Evolutionary conservation across 495 filamentous ascomycete species (phyloP).

Genomic region (Filosporella fistucella): DNA sequence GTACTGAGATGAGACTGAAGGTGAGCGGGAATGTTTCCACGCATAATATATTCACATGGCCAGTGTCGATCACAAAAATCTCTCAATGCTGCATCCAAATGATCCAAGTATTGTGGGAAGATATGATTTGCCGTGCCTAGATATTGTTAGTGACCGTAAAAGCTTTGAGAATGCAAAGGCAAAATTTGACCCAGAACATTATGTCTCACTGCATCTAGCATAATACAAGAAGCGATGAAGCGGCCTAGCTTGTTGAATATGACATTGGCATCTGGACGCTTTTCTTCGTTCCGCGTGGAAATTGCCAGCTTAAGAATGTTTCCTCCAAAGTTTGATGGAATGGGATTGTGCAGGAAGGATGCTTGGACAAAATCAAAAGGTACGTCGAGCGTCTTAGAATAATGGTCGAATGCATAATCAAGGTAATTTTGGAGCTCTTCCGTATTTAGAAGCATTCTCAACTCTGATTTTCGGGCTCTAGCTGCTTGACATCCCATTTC

Average conservation of each 20-base stretch:
- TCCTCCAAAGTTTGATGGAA: slow-evolving; percentile 31
- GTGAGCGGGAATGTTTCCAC: background rate
- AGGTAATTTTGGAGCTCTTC: slow-evolving; percentile 33
- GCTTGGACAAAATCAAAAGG: slow-evolving; percentile 38
- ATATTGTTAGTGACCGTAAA: slow-evolving; percentile 1
- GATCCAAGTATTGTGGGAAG: background rate
- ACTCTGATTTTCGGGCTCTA: slow-evolving; percentile 13
- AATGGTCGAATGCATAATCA: slow-evolving; percentile 32
- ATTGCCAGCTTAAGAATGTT: slow-evolving; percentile 29
- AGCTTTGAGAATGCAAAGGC: background rate
- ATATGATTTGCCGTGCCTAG: background rate
- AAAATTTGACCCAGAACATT: slow-evolving; percentile 12
- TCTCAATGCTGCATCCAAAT: slow-evolving; percentile 15
- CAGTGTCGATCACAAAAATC: slow-evolving; percentile 21
- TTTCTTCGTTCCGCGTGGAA: slow-evolving; percentile 9
- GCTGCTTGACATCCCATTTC: slow-evolving; percentile 9
- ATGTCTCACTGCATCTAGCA: slow-evolving; percentile 21
- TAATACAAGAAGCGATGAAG: slow-evolving; percentile 31
- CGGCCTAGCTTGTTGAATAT: slow-evolving; percentile 26
- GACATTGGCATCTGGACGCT: background rate
- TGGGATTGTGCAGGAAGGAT: slow-evolving; percentile 31
- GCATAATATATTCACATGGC: slow-evolving; percentile 17
- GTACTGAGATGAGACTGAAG: background rate
- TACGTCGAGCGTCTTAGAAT: slow-evolving; percentile 24
- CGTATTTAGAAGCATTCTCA: slow-evolving; percentile 27